These are phyloP conservation scores for Tubosaeta brunneosetosa DNA, from an alignment of 768 basidiomycete species.

Conservation along the genomic window DNA sequence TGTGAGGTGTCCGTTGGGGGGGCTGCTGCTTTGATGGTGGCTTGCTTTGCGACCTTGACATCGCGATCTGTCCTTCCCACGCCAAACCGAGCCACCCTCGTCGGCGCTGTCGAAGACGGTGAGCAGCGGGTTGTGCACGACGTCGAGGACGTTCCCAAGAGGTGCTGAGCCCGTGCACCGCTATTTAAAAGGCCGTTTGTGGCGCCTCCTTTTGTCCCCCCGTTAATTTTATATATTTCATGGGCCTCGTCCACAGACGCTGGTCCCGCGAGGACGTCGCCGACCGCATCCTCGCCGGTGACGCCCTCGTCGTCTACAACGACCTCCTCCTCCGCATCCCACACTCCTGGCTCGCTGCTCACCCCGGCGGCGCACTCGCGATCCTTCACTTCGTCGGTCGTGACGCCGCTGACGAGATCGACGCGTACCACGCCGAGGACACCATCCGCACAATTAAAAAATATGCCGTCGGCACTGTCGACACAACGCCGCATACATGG, in stretches of 20 bases:
- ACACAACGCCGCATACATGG: constrained; percentile 53
- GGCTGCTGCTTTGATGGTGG: constrained; percentile 20
- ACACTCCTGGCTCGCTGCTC: constrained; percentile 70
- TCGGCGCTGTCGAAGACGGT: constrained; percentile 9
- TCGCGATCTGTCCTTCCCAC: constrained; percentile 24
- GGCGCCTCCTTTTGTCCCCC: not conserved
- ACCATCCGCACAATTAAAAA: constrained; percentile 27
- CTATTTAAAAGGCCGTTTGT: constrained; percentile 25
- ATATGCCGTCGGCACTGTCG: constrained; percentile 69
- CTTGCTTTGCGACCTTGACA: constrained; percentile 23
- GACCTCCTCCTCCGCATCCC: constrained; percentile 63
- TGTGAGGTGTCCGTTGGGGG: constrained; percentile 20
- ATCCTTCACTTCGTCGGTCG: constrained; percentile 94
- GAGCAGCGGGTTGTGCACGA: constrained; percentile 1
- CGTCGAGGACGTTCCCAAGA: constrained; percentile 4
- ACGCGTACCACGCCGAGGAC: constrained; percentile 74
- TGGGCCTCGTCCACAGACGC: constrained; percentile 28
- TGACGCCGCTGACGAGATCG: constrained; percentile 92
- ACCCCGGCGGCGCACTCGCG: constrained; percentile 87
- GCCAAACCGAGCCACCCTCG: constrained; percentile 7
- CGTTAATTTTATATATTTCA: constrained; percentile 6
- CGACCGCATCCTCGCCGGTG: constrained; percentile 67
- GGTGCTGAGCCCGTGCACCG: not conserved
- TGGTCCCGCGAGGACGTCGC: constrained; percentile 59
- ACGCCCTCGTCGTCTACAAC: constrained; percentile 70